These are phyloP conservation scores for Vachellia pachyceras DNA, from an alignment of 306 rosid genomes.

Conservation along the genomic window DNA sequence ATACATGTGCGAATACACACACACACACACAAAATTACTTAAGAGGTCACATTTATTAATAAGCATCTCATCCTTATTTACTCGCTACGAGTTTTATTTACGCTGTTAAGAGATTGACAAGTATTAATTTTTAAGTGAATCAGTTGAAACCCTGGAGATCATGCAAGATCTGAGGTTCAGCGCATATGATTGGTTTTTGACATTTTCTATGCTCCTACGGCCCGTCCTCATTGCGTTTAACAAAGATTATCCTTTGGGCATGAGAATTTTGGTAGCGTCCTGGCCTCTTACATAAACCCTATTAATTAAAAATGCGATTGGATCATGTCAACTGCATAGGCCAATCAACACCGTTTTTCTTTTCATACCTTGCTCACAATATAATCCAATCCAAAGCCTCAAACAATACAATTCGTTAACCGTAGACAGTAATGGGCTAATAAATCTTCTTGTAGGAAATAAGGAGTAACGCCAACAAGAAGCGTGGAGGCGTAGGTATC, in stretches of 20 bases:
- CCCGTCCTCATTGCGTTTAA: background rate
- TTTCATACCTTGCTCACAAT: background rate
- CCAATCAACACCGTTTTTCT: background rate
- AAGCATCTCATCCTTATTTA: background rate
- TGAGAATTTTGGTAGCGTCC: background rate
- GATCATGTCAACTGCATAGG: background rate
- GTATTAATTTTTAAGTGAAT: background rate
- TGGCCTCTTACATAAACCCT: background rate
- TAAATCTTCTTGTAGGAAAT: background rate
- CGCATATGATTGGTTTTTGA: conserved; percentile 13
- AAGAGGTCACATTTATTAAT: background rate
- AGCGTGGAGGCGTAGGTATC: background rate
- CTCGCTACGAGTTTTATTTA: background rate
- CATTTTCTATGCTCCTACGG: conserved; percentile 1
- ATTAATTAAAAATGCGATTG: background rate
- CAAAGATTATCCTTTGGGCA: background rate
- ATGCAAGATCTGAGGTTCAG: background rate
- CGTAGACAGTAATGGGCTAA: background rate
- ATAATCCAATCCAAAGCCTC: background rate
- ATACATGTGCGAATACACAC: background rate
- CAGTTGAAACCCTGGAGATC: background rate
- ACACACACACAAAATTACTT: background rate
- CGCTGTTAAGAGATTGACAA: background rate
- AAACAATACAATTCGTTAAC: background rate
- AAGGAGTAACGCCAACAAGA: background rate